A percentile compares a stretch with the other conserved stretches of the same genome.
Evolutionary conservation across 2,329 filamentous ascomycete genomes (phyloP).

Genomic region (Fusarium subtropicale): DNA sequence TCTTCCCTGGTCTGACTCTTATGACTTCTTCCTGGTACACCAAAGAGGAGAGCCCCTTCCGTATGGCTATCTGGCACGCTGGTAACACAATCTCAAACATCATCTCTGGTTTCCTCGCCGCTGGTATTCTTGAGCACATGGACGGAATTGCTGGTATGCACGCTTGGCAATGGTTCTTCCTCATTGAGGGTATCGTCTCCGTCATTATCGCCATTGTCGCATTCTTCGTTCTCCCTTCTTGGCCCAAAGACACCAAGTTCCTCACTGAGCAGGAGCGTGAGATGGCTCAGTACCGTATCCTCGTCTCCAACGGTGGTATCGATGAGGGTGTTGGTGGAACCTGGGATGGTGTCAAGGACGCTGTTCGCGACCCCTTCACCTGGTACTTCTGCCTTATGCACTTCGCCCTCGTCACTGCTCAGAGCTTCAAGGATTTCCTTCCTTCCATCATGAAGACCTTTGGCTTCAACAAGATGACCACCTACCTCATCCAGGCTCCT

Average conservation of each 20-base stretch:
- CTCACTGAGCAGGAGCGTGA: slow-evolving; percentile 54
- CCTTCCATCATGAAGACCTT: slow-evolving; percentile 54
- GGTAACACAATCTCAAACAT: slow-evolving; percentile 61
- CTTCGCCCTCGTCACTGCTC: slow-evolving; percentile 58
- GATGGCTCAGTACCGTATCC: slow-evolving; percentile 54
- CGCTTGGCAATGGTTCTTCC: slow-evolving; percentile 59
- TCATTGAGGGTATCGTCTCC: slow-evolving; percentile 52
- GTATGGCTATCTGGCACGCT: slow-evolving; percentile 60
- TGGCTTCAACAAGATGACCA: slow-evolving; percentile 48
- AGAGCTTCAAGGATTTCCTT: slow-evolving; percentile 58
- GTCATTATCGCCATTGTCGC: slow-evolving; percentile 50
- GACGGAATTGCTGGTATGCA: slow-evolving; percentile 51
- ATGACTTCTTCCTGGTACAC: slow-evolving; percentile 61
- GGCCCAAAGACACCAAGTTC: slow-evolving; percentile 49
- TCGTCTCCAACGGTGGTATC: slow-evolving; percentile 52
- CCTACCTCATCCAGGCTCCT: slow-evolving; percentile 57
- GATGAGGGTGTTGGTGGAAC: slow-evolving; percentile 54
- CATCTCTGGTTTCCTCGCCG: slow-evolving; percentile 58
- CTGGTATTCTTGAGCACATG: slow-evolving; percentile 59
- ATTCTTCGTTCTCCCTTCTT: slow-evolving; percentile 53
- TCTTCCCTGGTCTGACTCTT: slow-evolving; percentile 53
- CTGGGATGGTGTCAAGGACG: slow-evolving; percentile 53
- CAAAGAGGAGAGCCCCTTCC: slow-evolving; percentile 56
- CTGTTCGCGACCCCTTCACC: slow-evolving; percentile 53
- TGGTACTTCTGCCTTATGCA: slow-evolving; percentile 56